Percentiles rank a stretch among this genome's conserved stretches.
These are phyloP conservation scores for Beauveria asiatica DNA, from an alignment of 2,329 filamentous ascomycete species.

Conservation along the genomic window DNA sequence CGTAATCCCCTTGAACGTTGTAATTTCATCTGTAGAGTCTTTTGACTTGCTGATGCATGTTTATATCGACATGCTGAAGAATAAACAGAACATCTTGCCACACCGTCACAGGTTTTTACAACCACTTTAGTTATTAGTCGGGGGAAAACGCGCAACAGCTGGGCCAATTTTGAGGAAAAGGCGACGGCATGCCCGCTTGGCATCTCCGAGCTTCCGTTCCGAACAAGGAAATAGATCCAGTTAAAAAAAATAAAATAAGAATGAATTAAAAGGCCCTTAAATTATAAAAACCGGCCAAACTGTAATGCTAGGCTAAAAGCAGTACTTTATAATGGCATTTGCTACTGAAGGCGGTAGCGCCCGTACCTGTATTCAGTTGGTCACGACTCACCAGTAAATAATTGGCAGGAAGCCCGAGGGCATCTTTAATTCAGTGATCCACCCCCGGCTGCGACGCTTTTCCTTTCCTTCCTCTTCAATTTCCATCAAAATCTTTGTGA, in stretches of 20 bases:
- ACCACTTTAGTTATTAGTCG: not conserved
- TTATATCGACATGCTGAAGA: no score
- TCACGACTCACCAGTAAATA: not conserved
- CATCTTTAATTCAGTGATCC: slow-evolving; percentile 2
- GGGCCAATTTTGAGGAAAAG: not conserved
- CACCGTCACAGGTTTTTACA: not conserved
- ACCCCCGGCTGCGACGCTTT: not conserved
- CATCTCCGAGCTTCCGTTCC: slow-evolving; percentile 9
- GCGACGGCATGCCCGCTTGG: not conserved
- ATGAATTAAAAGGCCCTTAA: not conserved
- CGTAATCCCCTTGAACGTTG: no score
- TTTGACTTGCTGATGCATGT: no score
- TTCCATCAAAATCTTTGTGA: not conserved
- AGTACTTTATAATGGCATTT: not conserved
- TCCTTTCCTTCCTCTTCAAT: not conserved
- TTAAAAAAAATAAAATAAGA: not conserved
- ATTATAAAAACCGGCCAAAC: not conserved
- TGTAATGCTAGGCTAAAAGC: not conserved
- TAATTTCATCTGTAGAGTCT: no score
- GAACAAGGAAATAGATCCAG: not conserved
- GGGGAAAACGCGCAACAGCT: not conserved
- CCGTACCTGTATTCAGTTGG: not conserved
- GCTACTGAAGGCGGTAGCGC: no score
- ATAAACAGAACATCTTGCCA: not conserved
- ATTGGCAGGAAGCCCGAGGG: not conserved